Evolutionary conservation across 2,329 filamentous ascomycete species (phyloP), one percentile per base, ranked within the genome.

Genomic region (Penicillium occitanis): DNA sequence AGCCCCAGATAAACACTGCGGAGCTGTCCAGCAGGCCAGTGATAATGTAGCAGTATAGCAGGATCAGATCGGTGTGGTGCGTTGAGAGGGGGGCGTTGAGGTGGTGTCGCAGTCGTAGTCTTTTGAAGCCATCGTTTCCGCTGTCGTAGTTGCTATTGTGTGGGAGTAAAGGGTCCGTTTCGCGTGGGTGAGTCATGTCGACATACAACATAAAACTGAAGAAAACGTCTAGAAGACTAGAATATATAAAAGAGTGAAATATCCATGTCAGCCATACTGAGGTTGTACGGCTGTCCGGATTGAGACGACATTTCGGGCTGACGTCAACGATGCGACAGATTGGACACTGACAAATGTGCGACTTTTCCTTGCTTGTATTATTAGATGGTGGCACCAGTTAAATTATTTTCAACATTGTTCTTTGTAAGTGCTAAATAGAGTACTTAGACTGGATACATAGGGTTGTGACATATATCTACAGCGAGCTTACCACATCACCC

Each of bases 21-120:
- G 90, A 88, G 77, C 89, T 91, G 77, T 94, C 91, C 7, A 92
- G 84, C 11, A 94, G 81, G 3, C 91, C 91, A 0, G 91, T 93
- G 73, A 93, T 89, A 69, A 91, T 79, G 75, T 93, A 93, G 78
- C 90, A 92, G 33, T 87, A 79, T 3, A 94, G 80, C 46, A 94
- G 82, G 22, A 92, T 80, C 1, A 91, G 69, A 72, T 94, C 91
- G 14, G 88, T 86, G 83, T 87, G 85, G 53, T 85, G 82, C 33
- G 87, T 86, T 67, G 81, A 82, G 64, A 92, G 80, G 64, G 90
- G 82, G n/a, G 60, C 37, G 28, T 46, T 61, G 60, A 73, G 66
- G 48, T 73, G 63, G 13, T 63, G 30, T 13, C 7, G 33, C 13
- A 65, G 25, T 17, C 7, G 33, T n/a, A 65, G 25, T 17, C 8